Conservation (phyloP, 768 basidiomycete genomes). For the Hebeloma cylindrosporum region DNA sequence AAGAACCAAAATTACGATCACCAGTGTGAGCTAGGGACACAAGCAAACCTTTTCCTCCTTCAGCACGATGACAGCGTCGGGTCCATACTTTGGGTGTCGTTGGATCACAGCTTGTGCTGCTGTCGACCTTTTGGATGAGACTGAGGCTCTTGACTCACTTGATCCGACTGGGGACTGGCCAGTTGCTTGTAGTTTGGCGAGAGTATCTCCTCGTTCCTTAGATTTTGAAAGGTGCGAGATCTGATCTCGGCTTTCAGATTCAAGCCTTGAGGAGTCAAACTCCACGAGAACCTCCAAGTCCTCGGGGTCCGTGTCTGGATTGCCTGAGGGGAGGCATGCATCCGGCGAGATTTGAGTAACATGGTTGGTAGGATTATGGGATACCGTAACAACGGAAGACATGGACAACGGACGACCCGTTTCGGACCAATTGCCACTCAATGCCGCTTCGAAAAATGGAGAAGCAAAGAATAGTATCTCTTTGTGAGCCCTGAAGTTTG, state of each 20-base stretch:
- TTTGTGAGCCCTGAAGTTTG: constrained; percentile 73
- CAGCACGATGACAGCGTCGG: constrained; percentile 85
- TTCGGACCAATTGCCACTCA: constrained; percentile 92
- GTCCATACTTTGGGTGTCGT: constrained; percentile 47
- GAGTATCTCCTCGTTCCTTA: constrained; percentile 48
- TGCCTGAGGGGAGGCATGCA: no score
- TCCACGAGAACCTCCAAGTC: constrained; percentile 46
- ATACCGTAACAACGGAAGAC: constrained; percentile 83
- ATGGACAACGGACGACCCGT: constrained; percentile 77
- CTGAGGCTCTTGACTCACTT: no score
- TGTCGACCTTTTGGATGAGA: constrained; percentile 19
- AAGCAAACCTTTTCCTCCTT: constrained; percentile 78
- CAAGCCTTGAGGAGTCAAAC: constrained; percentile 33
- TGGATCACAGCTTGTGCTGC: constrained; percentile 41
- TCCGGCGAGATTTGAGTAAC: no score
- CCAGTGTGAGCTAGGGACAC: neutral
- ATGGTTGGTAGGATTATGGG: no score
- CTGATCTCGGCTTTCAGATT: constrained; percentile 34
- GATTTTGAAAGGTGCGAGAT: constrained; percentile 24
- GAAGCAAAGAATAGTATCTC: constrained; percentile 90
- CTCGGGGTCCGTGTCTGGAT: constrained; percentile 44
- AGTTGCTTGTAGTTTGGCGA: constrained; percentile 1
- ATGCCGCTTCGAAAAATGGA: constrained; percentile 91
- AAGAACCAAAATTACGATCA: constrained; percentile 3
- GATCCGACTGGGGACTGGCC: no score